phyloP scores from a whole-genome alignment of 78 protist genomes.

The Pigoraptor vietnamica region DNA sequence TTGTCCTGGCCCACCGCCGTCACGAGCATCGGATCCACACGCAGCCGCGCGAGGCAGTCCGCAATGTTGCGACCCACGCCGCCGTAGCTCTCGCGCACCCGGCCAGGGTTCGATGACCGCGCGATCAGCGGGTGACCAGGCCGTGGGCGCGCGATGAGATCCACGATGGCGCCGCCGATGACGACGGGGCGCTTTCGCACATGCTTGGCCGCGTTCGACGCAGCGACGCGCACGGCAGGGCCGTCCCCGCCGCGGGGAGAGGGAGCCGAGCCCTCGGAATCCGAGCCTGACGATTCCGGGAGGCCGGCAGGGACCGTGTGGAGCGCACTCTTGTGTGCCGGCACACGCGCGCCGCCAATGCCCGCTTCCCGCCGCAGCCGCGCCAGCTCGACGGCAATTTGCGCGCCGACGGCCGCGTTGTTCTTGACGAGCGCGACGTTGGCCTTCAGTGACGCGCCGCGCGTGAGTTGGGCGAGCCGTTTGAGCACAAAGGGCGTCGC shows the following conservation, averaged over 20 bases:
- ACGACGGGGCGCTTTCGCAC: not conserved
- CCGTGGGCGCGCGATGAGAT: constrained; percentile 28
- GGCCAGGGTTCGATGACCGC: constrained; percentile 28
- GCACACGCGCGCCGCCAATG: not conserved
- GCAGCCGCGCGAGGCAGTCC: constrained; percentile 16
- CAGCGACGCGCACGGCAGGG: not conserved
- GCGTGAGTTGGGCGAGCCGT: constrained; percentile 54
- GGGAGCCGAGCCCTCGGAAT: too few species aligned
- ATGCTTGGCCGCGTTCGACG: not conserved
- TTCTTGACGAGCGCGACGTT: constrained; percentile 63
- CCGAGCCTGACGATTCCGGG: too few species aligned
- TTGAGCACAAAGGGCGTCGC: constrained; percentile 87
- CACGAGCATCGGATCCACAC: not conserved
- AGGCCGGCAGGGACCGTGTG: too few species aligned
- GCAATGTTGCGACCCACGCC: constrained; percentile 61
- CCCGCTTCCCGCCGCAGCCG: not conserved
- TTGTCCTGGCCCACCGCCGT: not conserved
- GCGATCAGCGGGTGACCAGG: constrained; percentile 18
- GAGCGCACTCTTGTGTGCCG: not conserved
- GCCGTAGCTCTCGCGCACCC: constrained; percentile 28
- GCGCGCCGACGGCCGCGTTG: constrained; percentile 85
- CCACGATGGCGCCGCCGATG: constrained; percentile 43
- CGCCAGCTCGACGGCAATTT: constrained; percentile 48
- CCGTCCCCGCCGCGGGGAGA: not conserved
- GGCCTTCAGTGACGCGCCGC: constrained; percentile 69